phyloP scores from a whole-genome alignment of 2,329 filamentous ascomycete species.

The Periconia sp. region DNA sequence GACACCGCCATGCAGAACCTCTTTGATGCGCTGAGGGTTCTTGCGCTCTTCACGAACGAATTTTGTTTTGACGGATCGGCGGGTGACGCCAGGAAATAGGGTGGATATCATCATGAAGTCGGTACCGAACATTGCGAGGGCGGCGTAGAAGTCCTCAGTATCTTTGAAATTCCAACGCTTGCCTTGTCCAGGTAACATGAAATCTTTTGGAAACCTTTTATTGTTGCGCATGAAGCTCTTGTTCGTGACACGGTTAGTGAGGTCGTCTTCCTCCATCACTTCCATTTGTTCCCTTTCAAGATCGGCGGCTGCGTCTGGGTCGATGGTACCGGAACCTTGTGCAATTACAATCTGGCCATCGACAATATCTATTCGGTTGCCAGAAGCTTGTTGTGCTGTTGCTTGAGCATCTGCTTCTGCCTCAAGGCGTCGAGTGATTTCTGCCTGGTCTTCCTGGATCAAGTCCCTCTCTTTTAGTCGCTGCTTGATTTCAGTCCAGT shows the following conservation, averaged over 20 bases:
- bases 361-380: too few species aligned
- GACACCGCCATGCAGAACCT: constrained; percentile 59
- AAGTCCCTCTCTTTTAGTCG: constrained; percentile 45
- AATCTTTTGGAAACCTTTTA: constrained; percentile 54
- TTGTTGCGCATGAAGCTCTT: constrained; percentile 71
- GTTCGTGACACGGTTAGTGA: constrained; percentile 73
- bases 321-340: constrained; percentile 69
- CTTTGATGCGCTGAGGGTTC: constrained; percentile 67
- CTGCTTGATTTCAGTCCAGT: constrained; percentile 59
- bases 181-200: constrained; percentile 53
- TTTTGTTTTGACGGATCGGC: constrained; percentile 80
- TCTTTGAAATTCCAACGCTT: constrained; percentile 69
- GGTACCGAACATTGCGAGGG: constrained; percentile 77
- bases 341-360: constrained; percentile 77
- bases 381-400: too few species aligned
- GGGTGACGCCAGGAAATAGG: constrained; percentile 74
- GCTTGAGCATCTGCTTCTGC: constrained; percentile 18
- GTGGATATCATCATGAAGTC: constrained; percentile 81
- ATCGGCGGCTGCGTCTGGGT: constrained; percentile 69
- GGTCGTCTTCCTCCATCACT: constrained; percentile 77
- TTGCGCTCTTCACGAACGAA: constrained; percentile 79
- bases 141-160: constrained; percentile 78
- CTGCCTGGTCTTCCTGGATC: constrained; percentile 26
- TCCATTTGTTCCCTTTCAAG: constrained; percentile 61
- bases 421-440: constrained; percentile 27